phyloP scores from a whole-genome alignment of 108 stramenopile species.

The Stephanodiscus triporus region DNA sequence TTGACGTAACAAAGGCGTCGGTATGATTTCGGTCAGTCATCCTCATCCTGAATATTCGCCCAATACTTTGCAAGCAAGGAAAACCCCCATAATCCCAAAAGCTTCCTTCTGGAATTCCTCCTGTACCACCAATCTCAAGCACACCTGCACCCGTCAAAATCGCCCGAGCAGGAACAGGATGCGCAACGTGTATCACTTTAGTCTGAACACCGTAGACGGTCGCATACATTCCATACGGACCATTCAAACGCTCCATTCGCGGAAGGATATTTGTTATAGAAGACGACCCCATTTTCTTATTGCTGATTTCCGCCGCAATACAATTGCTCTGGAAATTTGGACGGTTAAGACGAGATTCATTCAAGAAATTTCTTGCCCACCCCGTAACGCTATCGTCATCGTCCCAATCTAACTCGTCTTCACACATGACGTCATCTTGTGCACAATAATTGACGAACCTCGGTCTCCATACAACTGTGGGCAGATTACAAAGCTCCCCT shows the following conservation, averaged over 20 bases:
- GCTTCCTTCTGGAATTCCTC: neutral
- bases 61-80: neutral
- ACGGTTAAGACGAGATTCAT: neutral
- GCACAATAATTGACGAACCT: conserved; percentile 63
- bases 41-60: neutral
- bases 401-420: conserved; percentile 26
- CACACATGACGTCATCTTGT: conserved; percentile 27
- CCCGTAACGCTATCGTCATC: conserved; percentile 13
- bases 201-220: conserved; percentile 89
- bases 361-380: conserved; percentile 31
- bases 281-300: conserved; percentile 68
- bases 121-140: conserved; percentile 1
- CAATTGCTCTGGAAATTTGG: neutral
- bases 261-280: conserved; percentile 85
- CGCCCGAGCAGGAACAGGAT: conserved; percentile 81
- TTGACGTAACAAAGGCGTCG: neutral
- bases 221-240: conserved; percentile 93
- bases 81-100: too few relatives aligned
- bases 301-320: conserved; percentile 40
- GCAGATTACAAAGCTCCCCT: conserved; percentile 59
- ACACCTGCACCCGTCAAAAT: conserved; percentile 50
- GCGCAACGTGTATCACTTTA: conserved; percentile 87
- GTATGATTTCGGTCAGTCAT: conserved; percentile 2
- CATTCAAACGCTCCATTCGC: conserved; percentile 82
- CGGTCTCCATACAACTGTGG: conserved; percentile 79